These are phyloP conservation scores for Solanum chilense DNA, from an alignment of 257 asterid species.

Conservation along the genomic window DNA sequence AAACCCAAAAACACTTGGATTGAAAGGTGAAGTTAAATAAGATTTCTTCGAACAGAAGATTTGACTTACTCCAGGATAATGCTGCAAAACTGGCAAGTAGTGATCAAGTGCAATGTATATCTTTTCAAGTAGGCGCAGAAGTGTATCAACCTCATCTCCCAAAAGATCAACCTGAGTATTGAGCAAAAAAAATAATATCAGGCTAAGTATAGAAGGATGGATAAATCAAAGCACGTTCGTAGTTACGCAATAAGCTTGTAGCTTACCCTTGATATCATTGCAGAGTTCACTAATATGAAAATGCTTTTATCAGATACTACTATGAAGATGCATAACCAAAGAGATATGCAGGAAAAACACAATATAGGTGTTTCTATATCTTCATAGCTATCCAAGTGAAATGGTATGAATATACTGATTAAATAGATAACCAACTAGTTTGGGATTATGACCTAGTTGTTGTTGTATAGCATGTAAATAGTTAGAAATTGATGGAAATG, in stretches of 20 bases:
- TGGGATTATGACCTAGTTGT: background rate
- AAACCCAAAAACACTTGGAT: background rate
- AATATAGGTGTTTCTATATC: background rate
- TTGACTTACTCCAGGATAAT: constrained; percentile 83
- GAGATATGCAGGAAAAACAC: background rate
- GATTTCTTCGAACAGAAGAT: background rate
- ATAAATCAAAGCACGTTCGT: background rate
- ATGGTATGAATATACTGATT: background rate
- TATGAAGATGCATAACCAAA: background rate
- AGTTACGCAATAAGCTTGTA: background rate
- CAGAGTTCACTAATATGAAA: background rate
- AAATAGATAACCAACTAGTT: background rate
- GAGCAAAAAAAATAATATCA: background rate
- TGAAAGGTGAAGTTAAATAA: background rate
- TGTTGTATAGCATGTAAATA: background rate
- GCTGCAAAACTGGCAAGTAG: constrained; percentile 79
- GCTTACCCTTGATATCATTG: background rate
- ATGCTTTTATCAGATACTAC: background rate
- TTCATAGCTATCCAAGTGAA: background rate
- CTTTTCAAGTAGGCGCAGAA: constrained; percentile 60
- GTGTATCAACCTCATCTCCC: constrained; percentile 89
- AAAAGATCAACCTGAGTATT: constrained; percentile 78
- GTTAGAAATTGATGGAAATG: background rate
- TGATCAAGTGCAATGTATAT: constrained; percentile 75
- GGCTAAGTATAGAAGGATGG: background rate